Conservation (phyloP, 768 basidiomycete species). For the Hemileccinum impolitum region DNA sequence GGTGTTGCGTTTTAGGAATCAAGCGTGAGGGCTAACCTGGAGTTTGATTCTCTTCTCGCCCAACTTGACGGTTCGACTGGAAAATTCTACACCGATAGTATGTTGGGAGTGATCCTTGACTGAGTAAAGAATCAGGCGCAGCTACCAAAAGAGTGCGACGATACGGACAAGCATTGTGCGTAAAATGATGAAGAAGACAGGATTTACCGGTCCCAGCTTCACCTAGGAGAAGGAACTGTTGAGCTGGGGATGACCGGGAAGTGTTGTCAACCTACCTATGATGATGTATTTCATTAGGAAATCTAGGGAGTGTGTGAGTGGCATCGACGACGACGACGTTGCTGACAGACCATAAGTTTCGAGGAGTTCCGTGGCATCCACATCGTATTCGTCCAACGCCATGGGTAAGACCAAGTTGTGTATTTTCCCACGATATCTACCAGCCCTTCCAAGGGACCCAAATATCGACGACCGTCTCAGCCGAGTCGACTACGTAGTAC, state of each 20-base stretch:
- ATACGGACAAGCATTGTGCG: slow-evolving; percentile 87
- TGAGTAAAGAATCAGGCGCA: slow-evolving; percentile 32
- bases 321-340: not conserved
- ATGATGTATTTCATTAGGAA: slow-evolving; percentile 99
- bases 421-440: slow-evolving; percentile 40
- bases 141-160: slow-evolving; percentile 1
- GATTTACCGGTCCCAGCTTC: slow-evolving; percentile 98
- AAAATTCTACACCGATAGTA: slow-evolving; percentile 98
- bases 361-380: slow-evolving; percentile 86
- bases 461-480: slow-evolving; percentile 64
- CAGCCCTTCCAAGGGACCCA: slow-evolving; percentile 94
- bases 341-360: slow-evolving; percentile 81
- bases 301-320: slow-evolving; percentile 51
- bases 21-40: slow-evolving; percentile 57
- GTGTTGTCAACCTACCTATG: slow-evolving; percentile 57
- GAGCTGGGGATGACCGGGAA: slow-evolving; percentile 6
- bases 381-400: slow-evolving; percentile 64
- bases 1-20: slow-evolving; percentile 3
- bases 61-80: slow-evolving; percentile 86
- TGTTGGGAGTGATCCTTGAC: slow-evolving; percentile 97
- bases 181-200: slow-evolving; percentile 93
- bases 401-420: not conserved
- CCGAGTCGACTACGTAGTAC: slow-evolving; percentile 79
- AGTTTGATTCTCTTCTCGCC: slow-evolving; percentile 95
- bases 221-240: slow-evolving; percentile 44